Conservation (phyloP, 2,329 filamentous ascomycete genomes). For the Cordyceps pruinosa region DNA sequence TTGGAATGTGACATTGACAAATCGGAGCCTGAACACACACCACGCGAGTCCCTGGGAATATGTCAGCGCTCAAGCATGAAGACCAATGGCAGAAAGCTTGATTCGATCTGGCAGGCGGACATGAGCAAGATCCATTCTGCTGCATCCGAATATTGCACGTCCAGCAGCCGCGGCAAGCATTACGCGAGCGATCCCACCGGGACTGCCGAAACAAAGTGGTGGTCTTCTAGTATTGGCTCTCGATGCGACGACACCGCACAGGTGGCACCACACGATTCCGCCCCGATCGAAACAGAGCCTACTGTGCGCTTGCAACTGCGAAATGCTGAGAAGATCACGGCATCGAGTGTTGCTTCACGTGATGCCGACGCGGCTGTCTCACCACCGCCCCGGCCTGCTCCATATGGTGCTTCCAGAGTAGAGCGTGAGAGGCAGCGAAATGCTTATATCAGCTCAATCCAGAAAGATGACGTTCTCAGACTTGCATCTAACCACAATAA, state of each 20-base stretch:
- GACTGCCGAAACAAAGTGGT: background rate
- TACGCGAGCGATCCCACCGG: background rate
- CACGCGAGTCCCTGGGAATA: too few relatives aligned
- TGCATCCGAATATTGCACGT: background rate
- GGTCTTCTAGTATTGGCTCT: background rate
- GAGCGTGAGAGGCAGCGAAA: background rate
- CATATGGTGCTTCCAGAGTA: background rate
- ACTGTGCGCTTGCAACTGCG: background rate
- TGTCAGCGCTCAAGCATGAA: background rate
- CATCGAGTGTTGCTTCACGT: background rate
- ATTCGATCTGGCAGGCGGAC: background rate
- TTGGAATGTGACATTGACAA: too few relatives aligned
- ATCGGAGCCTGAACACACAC: too few relatives aligned
- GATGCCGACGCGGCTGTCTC: background rate
- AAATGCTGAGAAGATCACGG: background rate
- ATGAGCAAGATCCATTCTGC: background rate
- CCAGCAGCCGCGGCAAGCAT: background rate
- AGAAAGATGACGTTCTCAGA: background rate
- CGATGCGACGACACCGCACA: background rate
- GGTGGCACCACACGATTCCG: background rate
- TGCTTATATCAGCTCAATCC: background rate
- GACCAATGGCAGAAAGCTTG: background rate
- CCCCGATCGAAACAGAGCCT: background rate
- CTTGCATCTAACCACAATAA: background rate
- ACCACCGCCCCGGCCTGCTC: background rate